These are phyloP conservation scores for Coprinopsis marcescibilis DNA, from an alignment of 768 basidiomycete species.

Conservation along the genomic window DNA sequence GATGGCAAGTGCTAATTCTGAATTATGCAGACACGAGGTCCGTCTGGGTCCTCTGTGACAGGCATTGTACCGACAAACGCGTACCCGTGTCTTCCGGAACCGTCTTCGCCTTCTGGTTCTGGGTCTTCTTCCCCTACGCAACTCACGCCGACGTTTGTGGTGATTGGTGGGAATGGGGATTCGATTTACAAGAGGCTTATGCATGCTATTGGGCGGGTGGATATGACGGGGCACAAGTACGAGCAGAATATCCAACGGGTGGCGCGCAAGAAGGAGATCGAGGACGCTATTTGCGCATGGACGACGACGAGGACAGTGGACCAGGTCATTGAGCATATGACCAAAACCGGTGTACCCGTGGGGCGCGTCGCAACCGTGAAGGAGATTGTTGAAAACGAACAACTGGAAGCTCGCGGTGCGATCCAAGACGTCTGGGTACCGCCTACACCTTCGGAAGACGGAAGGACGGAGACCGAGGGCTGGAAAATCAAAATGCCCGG, in stretches of 20 bases:
- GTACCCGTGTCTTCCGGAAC: slow-evolving; percentile 56
- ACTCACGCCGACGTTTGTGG: slow-evolving; percentile 45
- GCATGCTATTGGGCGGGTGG: slow-evolving; percentile 50
- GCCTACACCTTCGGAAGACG: slow-evolving; percentile 21
- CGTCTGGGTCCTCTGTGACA: slow-evolving; percentile 69
- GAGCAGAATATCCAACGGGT: slow-evolving; percentile 59
- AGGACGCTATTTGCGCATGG: slow-evolving; percentile 57
- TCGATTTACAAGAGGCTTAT: slow-evolving; percentile 65
- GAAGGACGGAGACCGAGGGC: slow-evolving; percentile 20
- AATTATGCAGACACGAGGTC: slow-evolving; percentile 52
- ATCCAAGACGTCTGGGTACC: slow-evolving; percentile 60
- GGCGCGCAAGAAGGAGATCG: slow-evolving; percentile 57
- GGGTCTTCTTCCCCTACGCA: background rate
- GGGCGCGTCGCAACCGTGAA: slow-evolving; percentile 59
- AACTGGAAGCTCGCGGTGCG: slow-evolving; percentile 47
- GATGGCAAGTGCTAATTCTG: slow-evolving; percentile 2
- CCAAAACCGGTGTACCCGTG: slow-evolving; percentile 52
- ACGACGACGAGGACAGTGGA: slow-evolving; percentile 43
- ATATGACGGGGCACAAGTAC: slow-evolving; percentile 52
- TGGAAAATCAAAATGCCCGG: slow-evolving; percentile 68
- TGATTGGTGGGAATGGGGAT: slow-evolving; percentile 72
- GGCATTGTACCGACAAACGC: slow-evolving; percentile 75
- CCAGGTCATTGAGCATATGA: slow-evolving; percentile 47
- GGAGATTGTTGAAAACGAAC: slow-evolving; percentile 57
- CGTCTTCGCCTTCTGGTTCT: slow-evolving; percentile 24